Conservation (phyloP, 495 filamentous ascomycete species). For the Aspergillus asperescens region DNA sequence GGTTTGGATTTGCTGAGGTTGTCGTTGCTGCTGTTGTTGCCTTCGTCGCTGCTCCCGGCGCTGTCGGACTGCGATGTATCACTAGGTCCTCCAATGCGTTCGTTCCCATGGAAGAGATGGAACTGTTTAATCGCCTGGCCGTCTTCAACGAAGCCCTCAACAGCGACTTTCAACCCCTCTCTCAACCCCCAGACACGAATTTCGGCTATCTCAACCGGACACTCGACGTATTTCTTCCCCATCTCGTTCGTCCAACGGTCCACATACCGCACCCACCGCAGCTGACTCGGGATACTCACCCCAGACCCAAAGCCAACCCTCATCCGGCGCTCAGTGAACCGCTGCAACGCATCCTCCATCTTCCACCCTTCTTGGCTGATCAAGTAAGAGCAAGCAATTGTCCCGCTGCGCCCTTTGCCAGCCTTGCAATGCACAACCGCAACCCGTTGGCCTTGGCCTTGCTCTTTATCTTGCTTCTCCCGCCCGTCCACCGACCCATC, state of each 20-base stretch:
- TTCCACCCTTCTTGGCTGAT: slow-evolving; percentile 88
- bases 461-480: slow-evolving; percentile 9
- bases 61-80: slow-evolving; percentile 5
- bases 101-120: slow-evolving; percentile 70
- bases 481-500: slow-evolving; percentile 21
- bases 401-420: slow-evolving; percentile 92
- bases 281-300: slow-evolving; percentile 88
- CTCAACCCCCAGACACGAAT: slow-evolving; percentile 85
- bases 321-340: slow-evolving; percentile 89
- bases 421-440: slow-evolving; percentile 96
- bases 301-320: slow-evolving; percentile 78
- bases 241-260: slow-evolving; percentile 71
- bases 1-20: neutral
- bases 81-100: slow-evolving; percentile 66
- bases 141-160: slow-evolving; percentile 82
- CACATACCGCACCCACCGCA: slow-evolving; percentile 85
- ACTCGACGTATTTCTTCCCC: slow-evolving; percentile 75
- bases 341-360: slow-evolving; percentile 65
- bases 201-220: slow-evolving; percentile 78
- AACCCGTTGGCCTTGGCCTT: slow-evolving; percentile 49
- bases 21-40: slow-evolving; percentile 3
- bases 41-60: neutral
- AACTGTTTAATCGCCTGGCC: slow-evolving; percentile 80
- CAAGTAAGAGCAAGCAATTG: slow-evolving; percentile 77
- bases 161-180: slow-evolving; percentile 79